phyloP scores from a whole-genome alignment of 345 rosid genomes.

The Populus alba region DNA sequence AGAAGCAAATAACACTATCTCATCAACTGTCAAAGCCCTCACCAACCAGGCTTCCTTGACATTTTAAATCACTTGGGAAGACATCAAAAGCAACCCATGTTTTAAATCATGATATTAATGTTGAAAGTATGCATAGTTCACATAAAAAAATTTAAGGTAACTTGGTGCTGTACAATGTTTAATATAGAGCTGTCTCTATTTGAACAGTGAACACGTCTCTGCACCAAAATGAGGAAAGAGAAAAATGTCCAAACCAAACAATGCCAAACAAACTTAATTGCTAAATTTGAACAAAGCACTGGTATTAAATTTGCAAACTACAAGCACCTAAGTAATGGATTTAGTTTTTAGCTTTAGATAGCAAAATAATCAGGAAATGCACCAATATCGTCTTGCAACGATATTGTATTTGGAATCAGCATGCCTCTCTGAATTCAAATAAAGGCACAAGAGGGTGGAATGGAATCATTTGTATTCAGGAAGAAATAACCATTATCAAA shows the following conservation, averaged over 20 bases:
- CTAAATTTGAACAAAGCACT: not conserved
- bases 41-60: not conserved
- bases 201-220: not conserved
- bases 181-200: not conserved
- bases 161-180: not conserved
- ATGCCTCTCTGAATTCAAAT: not conserved
- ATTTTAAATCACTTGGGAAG: not conserved
- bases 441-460: not conserved
- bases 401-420: not conserved
- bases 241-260: not conserved
- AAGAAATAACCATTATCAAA: not conserved
- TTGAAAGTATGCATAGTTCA: not conserved
- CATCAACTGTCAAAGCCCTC: not conserved
- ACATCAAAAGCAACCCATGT: not conserved
- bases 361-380: not conserved
- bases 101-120: not conserved
- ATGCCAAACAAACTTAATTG: not conserved
- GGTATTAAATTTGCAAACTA: too few species aligned
- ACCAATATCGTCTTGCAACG: not conserved
- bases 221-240: not conserved
- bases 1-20: not conserved
- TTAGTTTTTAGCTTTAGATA: too few species aligned
- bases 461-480: not conserved
- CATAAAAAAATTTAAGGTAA: not conserved
- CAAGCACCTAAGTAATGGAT: not conserved